Evolutionary conservation across 257 asterid species (phyloP).

Genomic region (Solanum rostratum): DNA sequence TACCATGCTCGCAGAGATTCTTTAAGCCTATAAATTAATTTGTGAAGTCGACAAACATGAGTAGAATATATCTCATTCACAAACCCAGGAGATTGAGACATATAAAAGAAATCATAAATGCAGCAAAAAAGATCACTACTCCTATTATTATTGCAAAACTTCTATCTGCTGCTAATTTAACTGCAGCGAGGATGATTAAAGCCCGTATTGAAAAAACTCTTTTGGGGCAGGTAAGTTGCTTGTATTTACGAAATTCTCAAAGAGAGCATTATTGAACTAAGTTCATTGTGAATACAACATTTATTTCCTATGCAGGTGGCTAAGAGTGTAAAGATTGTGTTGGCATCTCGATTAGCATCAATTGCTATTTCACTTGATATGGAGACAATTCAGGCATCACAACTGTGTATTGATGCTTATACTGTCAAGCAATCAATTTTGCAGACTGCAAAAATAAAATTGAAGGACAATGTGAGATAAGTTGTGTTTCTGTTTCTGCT

Average conservation of each 20-base stretch:
- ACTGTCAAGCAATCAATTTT: conserved; percentile 65
- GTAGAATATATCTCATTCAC: not conserved
- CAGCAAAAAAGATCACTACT: conserved; percentile 70
- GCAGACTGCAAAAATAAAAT: conserved; percentile 45
- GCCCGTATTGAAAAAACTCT: conserved; percentile 79
- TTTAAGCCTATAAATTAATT: not conserved
- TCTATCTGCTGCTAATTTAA: conserved; percentile 24
- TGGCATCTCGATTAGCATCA: conserved; percentile 51
- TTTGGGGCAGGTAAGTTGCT: conserved; percentile 59
- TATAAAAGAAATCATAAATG: conserved; percentile 78
- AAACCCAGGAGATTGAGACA: not conserved
- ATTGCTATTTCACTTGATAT: conserved; percentile 63
- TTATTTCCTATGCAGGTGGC: conserved; percentile 51
- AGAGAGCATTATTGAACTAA: not conserved
- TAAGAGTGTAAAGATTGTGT: conserved; percentile 59
- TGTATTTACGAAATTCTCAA: not conserved
- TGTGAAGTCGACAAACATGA: not conserved
- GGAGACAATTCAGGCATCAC: conserved; percentile 51
- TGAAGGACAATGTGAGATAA: conserved; percentile 50
- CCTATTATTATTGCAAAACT: conserved; percentile 74
- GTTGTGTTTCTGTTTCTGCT: not conserved
- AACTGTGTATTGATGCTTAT: conserved; percentile 48
- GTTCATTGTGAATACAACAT: not conserved
- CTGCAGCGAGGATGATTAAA: conserved; percentile 51
- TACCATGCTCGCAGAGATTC: not conserved